A percentile compares a stretch with the other conserved stretches of the same genome.
These are phyloP conservation scores for Chlamydomonas schloesseri DNA, from an alignment of 139 green algal genomes.

Conservation along the genomic window DNA sequence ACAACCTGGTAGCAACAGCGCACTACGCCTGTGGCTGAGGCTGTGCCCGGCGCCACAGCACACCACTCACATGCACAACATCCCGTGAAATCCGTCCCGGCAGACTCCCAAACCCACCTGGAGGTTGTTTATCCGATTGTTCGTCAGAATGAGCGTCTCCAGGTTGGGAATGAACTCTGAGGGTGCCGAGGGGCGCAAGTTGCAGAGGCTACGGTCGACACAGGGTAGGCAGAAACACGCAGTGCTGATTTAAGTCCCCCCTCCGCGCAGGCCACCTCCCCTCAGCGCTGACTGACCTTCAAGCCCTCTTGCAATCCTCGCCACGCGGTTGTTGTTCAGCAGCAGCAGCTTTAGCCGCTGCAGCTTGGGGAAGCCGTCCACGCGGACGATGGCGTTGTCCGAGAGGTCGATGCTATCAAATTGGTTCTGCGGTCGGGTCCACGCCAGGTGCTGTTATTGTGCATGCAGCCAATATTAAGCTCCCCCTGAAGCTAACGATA, in stretches of 20 bases:
- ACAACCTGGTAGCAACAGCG: too few species aligned
- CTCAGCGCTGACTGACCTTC: constrained; percentile 63
- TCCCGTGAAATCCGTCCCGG: too few species aligned
- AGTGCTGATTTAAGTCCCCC: not conserved
- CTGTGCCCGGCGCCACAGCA: too few species aligned
- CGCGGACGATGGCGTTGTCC: constrained; percentile 95
- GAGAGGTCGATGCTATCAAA: constrained; percentile 98
- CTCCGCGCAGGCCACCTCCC: too few species aligned
- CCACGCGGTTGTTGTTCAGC: constrained; percentile 95
- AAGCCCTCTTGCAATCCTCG: constrained; percentile 78
- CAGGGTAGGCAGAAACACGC: not conserved
- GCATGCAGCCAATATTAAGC: not conserved
- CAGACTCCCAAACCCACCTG: constrained; percentile 49
- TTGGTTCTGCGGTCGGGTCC: constrained; percentile 85
- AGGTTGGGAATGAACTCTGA: constrained; percentile 79
- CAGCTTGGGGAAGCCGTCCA: constrained; percentile 96
- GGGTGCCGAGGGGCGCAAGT: not conserved
- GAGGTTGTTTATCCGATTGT: constrained; percentile 93
- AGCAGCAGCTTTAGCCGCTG: constrained; percentile 85
- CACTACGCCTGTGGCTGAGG: too few species aligned
- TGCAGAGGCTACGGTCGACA: not conserved
- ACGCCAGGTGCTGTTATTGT: not conserved
- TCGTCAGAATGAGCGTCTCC: constrained; percentile 90
- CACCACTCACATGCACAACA: too few species aligned
- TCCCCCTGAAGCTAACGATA: too few species aligned